These are phyloP conservation scores for Dillenia suffruticosa DNA, from an alignment of 164 flowering plant species.

Conservation along the genomic window DNA sequence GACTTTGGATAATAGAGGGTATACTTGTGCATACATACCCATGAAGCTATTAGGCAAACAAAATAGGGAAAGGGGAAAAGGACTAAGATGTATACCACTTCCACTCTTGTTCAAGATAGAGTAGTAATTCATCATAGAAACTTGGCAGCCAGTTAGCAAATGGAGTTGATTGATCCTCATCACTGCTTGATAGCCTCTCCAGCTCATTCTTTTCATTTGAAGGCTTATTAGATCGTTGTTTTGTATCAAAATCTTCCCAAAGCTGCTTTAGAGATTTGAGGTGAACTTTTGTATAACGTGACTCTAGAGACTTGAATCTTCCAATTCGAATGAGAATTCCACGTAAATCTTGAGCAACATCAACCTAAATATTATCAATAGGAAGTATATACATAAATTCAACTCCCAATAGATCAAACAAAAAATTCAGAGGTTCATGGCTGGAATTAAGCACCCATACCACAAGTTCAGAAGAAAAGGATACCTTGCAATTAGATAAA, in stretches of 20 bases:
- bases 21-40: no score
- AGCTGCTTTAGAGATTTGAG: slow-evolving; percentile 71
- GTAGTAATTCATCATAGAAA: slow-evolving; percentile 91
- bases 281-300: slow-evolving; percentile 81
- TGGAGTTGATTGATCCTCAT: slow-evolving; percentile 41
- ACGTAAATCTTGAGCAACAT: slow-evolving; percentile 80
- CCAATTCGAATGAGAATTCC: slow-evolving; percentile 87
- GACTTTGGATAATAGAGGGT: no score
- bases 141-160: slow-evolving; percentile 89
- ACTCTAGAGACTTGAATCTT: slow-evolving; percentile 84
- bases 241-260: slow-evolving; percentile 86
- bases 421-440: not conserved
- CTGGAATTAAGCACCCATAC: slow-evolving; percentile 2
- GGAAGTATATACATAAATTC: not conserved
- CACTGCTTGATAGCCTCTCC: slow-evolving; percentile 42
- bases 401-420: slow-evolving; percentile 1
- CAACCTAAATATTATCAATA: slow-evolving; percentile 40
- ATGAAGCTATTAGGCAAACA: no score
- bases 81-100: slow-evolving; percentile 62
- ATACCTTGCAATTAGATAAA: slow-evolving; percentile 77
- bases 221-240: slow-evolving; percentile 45
- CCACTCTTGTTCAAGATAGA: slow-evolving; percentile 99
- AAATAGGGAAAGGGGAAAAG: no score
- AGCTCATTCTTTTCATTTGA: slow-evolving; percentile 53
- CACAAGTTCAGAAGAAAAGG: not conserved